These are phyloP conservation scores for Xeromyces bisporus DNA, from an alignment of 495 filamentous ascomycete species.

Conservation along the genomic window DNA sequence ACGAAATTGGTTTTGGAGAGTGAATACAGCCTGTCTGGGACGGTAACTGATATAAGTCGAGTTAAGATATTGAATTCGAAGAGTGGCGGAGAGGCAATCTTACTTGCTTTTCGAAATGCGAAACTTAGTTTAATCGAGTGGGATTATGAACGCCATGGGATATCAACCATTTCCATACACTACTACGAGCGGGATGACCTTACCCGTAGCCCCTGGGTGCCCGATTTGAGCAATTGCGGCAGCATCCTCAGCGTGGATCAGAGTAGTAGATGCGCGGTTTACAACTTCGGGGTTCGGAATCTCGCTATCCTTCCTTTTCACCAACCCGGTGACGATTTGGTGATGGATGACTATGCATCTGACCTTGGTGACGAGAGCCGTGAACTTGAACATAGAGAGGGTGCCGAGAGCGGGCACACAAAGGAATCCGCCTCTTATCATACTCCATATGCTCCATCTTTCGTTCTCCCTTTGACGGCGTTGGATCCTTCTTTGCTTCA, in stretches of 20 bases:
- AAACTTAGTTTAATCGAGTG: conserved; percentile 88
- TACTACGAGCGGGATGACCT: conserved; percentile 93
- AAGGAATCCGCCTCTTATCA: conserved; percentile 40
- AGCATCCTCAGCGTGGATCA: conserved; percentile 81
- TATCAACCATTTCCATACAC: conserved; percentile 85
- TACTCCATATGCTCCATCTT: conserved; percentile 77
- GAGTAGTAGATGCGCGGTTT: conserved; percentile 74
- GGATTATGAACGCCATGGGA: conserved; percentile 61
- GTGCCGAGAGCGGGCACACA: conserved; percentile 12
- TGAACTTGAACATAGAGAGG: conserved; percentile 5
- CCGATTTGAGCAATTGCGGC: conserved; percentile 46
- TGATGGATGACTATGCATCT: conserved; percentile 77
- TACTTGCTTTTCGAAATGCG: conserved; percentile 74
- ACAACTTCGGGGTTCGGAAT: conserved; percentile 79
- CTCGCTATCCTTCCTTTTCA: conserved; percentile 89
- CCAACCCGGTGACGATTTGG: conserved; percentile 68
- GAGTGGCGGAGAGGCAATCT: conserved; percentile 69
- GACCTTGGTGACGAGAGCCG: conserved; percentile 43
- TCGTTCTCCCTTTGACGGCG: conserved; percentile 69
- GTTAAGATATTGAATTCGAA: conserved; percentile 52
- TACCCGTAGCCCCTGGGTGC: conserved; percentile 55
- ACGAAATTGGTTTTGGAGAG: conserved; percentile 73
- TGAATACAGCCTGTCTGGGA: conserved; percentile 68
- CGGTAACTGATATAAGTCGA: conserved; percentile 60
- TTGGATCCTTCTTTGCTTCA: conserved; percentile 76